Evolutionary conservation across 2,329 filamentous ascomycete species (phyloP), one percentile per base, ranked within the genome.

Genomic region (Sclerotinia borealis): DNA sequence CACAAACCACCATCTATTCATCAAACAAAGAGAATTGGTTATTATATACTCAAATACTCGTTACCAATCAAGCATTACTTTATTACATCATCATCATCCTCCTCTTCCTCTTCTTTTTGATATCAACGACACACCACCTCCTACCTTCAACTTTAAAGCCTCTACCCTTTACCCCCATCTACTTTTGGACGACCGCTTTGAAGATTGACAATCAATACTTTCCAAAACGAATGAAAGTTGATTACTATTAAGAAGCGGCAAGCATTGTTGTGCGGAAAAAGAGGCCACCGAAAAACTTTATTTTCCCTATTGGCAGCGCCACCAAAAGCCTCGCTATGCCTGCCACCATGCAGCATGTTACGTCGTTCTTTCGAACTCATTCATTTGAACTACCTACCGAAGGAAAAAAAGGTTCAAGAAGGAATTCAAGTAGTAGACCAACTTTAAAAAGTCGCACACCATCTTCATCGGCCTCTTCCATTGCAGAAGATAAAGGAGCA

Each of bases 391-490:
- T 56, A 19, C 39, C 60, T 11, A 45, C 60, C 2, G 60, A 62
- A 27, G 51, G 39, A 19, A 62, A 62, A 31, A 62, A 61, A 37
- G 31, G 29, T 27, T 29, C 59, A 10, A 48, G 31, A 39, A 37
- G 49, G 29, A 59, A 43, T n/a, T 63, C 61, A 34, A 51, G 6
- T 22, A 37, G 25, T 43, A 39, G 50, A 37, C 39, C 56, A 5
- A 22, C 58, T 9, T 43, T 51, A 1, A 59, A 58, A 27, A 58
- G 47, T 29, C 64, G 61, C 22, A 61, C 66, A 9, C 49, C 63
- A 27, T 67, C 67, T 36, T 67, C 64, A 22, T 49, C 52, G 43
- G 61, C 47, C 49, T 54, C 61, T n/a, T 59, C 66, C 36, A 37
- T 62, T 8, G 29, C 50, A n/a, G 60, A 55, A 11, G 60, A 62